phyloP scores from a whole-genome alignment of 768 basidiomycete genomes.

The Austroboletus eburneus region DNA sequence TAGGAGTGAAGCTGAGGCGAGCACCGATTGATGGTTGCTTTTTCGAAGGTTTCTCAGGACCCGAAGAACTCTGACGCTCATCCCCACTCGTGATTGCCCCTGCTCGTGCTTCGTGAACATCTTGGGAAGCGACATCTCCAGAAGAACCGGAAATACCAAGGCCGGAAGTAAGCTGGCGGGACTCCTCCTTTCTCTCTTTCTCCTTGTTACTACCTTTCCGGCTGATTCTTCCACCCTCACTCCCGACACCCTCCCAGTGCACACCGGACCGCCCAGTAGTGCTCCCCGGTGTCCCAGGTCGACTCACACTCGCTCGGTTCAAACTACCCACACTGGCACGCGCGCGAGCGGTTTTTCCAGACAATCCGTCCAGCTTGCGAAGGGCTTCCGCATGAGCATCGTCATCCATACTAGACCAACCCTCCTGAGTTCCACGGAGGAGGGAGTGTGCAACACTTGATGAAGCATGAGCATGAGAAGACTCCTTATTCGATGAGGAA shows the following conservation, averaged over 20 bases:
- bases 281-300: constrained; percentile 69
- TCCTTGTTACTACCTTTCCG: constrained; percentile 36
- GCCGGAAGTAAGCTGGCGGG: constrained; percentile 23
- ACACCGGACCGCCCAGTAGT: constrained; percentile 43
- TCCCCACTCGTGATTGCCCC: constrained; percentile 52
- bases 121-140: constrained; percentile 32
- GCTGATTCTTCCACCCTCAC: constrained; percentile 32
- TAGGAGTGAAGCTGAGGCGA: constrained; percentile 75
- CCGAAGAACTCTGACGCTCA: constrained; percentile 44
- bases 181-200: constrained; percentile 45
- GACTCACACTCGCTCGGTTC: constrained; percentile 61
- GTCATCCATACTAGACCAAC: constrained; percentile 85
- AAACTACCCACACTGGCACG: constrained; percentile 75
- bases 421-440: constrained; percentile 83
- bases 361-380: constrained; percentile 87
- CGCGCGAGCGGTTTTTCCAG: constrained; percentile 69
- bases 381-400: constrained; percentile 88
- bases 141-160: constrained; percentile 36
- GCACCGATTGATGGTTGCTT: constrained; percentile 53
- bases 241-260: constrained; percentile 74
- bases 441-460: constrained; percentile 80
- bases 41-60: constrained; percentile 63
- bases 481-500: constrained; percentile 39
- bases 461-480: constrained; percentile 39
- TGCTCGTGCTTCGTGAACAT: constrained; percentile 39